These are phyloP conservation scores for Saturnispora serradocipensis DNA, from an alignment of 805 yeast genomes.

Conservation along the genomic window DNA sequence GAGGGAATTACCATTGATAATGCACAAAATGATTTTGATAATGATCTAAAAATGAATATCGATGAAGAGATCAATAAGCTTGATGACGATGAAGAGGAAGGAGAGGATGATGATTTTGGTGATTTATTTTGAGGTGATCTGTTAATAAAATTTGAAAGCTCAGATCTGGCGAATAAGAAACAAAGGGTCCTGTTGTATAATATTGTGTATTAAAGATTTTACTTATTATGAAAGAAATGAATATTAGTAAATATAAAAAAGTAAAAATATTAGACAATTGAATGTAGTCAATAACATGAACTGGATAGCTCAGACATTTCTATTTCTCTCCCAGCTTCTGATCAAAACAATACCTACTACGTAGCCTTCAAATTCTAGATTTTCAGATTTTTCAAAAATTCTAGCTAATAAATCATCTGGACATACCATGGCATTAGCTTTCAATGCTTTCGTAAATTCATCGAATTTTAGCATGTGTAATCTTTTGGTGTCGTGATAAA, in stretches of 20 bases:
- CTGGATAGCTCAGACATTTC: not conserved
- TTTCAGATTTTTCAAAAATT: constrained; percentile 16
- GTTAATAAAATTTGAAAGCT: not conserved
- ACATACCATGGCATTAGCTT: constrained; percentile 18
- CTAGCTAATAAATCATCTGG: constrained; percentile 16
- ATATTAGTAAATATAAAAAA: not conserved
- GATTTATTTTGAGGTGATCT: constrained; percentile 14
- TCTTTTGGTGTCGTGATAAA: constrained; percentile 18
- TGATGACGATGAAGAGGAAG: constrained; percentile 1
- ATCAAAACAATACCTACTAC: constrained; percentile 22
- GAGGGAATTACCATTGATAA: not conserved
- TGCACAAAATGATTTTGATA: not conserved
- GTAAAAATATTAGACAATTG: not conserved
- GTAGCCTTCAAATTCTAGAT: constrained; percentile 22
- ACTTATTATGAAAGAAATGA: not conserved
- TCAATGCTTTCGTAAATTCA: constrained; percentile 23
- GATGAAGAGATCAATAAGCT: not conserved
- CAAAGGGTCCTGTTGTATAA: not conserved
- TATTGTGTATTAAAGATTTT: not conserved
- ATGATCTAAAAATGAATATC: constrained; percentile 6
- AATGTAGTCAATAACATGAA: not conserved
- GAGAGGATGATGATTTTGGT: constrained; percentile 13
- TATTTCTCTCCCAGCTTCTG: constrained; percentile 16
- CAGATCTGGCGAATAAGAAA: not conserved
- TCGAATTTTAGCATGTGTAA: constrained; percentile 18